Base-by-base conservation (phyloP, 1,139 yeast species). In the Candida anutae region DNA sequence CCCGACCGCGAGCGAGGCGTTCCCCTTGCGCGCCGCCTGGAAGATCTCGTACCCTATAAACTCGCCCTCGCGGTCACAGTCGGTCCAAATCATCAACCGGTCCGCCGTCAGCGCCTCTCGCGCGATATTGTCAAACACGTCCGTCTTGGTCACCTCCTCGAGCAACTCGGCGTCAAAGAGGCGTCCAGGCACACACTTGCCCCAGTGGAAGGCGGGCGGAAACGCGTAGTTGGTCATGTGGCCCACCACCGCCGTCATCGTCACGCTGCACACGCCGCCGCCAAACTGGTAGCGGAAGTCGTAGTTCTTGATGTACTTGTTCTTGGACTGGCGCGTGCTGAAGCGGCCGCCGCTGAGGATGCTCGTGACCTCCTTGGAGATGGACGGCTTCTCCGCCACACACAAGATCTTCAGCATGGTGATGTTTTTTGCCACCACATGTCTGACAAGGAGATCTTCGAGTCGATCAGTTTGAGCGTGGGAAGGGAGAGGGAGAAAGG, bases 1-100 rank as follows among this genome's bases (percentile, higher is more conserved):
- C 8, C 57, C 61, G 13, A 71, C 47, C 3, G 50, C 56, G 18
- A 84, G 45, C 1, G 54, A 39, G 1, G 57, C 45, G 48, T 84
- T 87, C 1, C 68, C 68, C 38, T 60, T 59, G 26, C 54, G 50
- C 0, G 95, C 96, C 4, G 79, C 80, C 32, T 73, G 66, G 27
- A 71, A 65, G 15, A 93, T 74, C 47, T 90, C 97, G 62, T 72
- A 76, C 0, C 98, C 99, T 35, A 93, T 93, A 48, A 79, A 81
- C 52, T 93, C 99, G 1, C 99, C 99, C 48, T 93, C 99, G 23
- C 98, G 65, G 62, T 93, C 99, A 55, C 97, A 90, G 65, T 93
- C 99, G 2, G 98, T 93, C 98, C 98, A 93, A 6, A 93, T 85
- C 81, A 84, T 83, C 36, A 93, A 57, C 27, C 62, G 60, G 28